Conservation (phyloP, 768 basidiomycete species). For the Leucocoprinus sp. region DNA sequence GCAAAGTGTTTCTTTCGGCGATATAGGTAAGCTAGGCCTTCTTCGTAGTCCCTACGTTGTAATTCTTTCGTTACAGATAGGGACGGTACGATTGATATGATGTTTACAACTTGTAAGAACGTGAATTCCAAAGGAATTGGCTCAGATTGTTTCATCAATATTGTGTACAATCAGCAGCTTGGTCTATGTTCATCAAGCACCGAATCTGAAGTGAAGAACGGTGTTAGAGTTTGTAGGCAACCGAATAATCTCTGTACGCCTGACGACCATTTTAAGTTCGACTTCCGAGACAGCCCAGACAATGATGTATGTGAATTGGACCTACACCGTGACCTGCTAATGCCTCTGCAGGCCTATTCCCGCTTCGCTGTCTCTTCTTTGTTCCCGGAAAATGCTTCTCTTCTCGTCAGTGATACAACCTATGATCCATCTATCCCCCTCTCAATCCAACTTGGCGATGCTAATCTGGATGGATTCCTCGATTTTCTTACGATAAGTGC, state of each 20-base stretch:
- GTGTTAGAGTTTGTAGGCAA: slow-evolving; percentile 54
- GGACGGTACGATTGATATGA: slow-evolving; percentile 93
- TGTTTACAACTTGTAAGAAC: slow-evolving; percentile 76
- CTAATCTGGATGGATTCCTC: slow-evolving; percentile 90
- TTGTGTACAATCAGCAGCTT: slow-evolving; percentile 90
- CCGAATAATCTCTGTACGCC: slow-evolving; percentile 76
- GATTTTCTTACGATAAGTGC: slow-evolving; percentile 65
- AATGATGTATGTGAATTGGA: slow-evolving; percentile 40
- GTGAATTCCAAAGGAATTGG: slow-evolving; percentile 65
- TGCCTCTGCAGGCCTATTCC: slow-evolving; percentile 46
- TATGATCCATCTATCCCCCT: slow-evolving; percentile 64
- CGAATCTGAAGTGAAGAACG: slow-evolving; percentile 39
- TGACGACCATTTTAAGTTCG: slow-evolving; percentile 75
- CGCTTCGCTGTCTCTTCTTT: slow-evolving; percentile 58
- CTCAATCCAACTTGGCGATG: slow-evolving; percentile 79
- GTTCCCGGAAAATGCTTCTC: slow-evolving; percentile 42
- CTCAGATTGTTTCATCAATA: slow-evolving; percentile 72
- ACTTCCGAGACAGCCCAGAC: slow-evolving; percentile 41
- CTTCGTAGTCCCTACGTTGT: neutral
- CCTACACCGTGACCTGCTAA: neutral
- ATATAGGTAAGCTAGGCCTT: slow-evolving; percentile 55
- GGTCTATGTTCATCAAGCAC: slow-evolving; percentile 63
- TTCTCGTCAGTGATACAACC: slow-evolving; percentile 66
- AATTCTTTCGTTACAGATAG: slow-evolving; percentile 48
- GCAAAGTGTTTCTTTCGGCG: slow-evolving; percentile 81